Evolutionary conservation across 2,329 filamentous ascomycete species (phyloP).

Genomic region (Epichloe scottii): DNA sequence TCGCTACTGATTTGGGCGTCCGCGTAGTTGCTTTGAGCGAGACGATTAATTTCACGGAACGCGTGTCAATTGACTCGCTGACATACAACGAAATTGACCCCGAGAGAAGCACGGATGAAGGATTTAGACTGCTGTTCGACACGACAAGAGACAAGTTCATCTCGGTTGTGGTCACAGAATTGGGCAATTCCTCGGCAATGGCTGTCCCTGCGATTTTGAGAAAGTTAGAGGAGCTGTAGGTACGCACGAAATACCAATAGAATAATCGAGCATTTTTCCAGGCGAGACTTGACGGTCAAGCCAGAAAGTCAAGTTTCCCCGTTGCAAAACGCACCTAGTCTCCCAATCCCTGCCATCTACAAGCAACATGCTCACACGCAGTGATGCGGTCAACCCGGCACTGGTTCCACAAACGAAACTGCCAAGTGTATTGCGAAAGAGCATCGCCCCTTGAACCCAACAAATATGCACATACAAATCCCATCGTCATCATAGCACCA

Average conservation of each 20-base stretch:
- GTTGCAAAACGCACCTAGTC: not conserved
- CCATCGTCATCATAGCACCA: too few species aligned
- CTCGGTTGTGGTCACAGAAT: constrained; percentile 81
- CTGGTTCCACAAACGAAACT: not conserved
- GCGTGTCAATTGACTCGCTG: constrained; percentile 82
- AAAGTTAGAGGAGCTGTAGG: constrained; percentile 43
- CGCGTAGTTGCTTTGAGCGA: constrained; percentile 86
- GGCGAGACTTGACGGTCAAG: too few species aligned
- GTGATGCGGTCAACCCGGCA: not conserved
- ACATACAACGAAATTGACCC: constrained; percentile 86
- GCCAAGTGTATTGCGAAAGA: not conserved
- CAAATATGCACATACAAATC: not conserved
- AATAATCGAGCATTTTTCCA: not conserved
- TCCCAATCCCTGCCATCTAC: not conserved
- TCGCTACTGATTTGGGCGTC: constrained; percentile 61
- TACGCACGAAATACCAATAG: not conserved
- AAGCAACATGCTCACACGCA: not conserved
- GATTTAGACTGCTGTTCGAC: constrained; percentile 69
- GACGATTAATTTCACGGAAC: constrained; percentile 81
- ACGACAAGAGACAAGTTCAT: constrained; percentile 81
- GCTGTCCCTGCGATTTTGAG: constrained; percentile 58
- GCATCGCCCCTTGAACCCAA: not conserved
- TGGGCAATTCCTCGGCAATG: constrained; percentile 73
- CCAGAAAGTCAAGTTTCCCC: not conserved
- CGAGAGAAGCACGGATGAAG: constrained; percentile 47